These are phyloP conservation scores for Venturia asperata DNA, from an alignment of 2,329 filamentous ascomycete species.

Conservation along the genomic window DNA sequence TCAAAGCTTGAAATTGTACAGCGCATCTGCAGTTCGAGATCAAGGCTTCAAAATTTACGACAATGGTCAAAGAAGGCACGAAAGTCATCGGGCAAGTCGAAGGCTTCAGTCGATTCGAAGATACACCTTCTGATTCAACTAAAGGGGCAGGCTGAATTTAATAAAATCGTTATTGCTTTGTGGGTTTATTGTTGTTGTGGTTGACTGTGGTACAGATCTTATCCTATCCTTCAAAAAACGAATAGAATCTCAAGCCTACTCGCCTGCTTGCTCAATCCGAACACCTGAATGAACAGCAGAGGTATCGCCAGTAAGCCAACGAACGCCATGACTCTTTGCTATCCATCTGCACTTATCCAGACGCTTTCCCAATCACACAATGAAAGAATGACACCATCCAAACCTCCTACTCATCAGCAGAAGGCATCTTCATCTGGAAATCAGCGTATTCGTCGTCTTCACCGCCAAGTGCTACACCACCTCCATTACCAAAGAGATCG, in stretches of 20 bases:
- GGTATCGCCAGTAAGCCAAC: slow-evolving; percentile 10
- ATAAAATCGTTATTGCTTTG: background rate
- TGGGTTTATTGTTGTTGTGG: background rate
- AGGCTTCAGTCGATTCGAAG: background rate
- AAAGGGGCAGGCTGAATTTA: background rate
- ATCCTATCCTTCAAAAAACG: slow-evolving; percentile 3
- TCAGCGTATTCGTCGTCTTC: slow-evolving; percentile 17
- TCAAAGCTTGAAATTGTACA: too few relatives aligned
- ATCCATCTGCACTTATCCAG: background rate
- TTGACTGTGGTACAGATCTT: background rate
- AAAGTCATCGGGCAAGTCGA: background rate
- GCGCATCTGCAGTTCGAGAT: too few relatives aligned
- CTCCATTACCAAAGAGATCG: slow-evolving; percentile 9
- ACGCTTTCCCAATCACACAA: background rate
- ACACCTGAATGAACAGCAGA: background rate
- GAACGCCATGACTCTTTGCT: slow-evolving; percentile 2
- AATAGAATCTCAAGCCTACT: background rate
- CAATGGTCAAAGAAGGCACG: background rate
- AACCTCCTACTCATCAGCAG: slow-evolving; percentile 8
- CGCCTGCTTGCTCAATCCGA: background rate
- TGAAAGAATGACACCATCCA: slow-evolving; percentile 2
- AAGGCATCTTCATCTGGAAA: slow-evolving; percentile 18
- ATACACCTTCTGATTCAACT: background rate
- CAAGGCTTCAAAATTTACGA: too few relatives aligned
- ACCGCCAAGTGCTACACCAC: slow-evolving; percentile 13